phyloP scores from a whole-genome alignment of 176 grass and related monocot species.

The Avena insularis region DNA sequence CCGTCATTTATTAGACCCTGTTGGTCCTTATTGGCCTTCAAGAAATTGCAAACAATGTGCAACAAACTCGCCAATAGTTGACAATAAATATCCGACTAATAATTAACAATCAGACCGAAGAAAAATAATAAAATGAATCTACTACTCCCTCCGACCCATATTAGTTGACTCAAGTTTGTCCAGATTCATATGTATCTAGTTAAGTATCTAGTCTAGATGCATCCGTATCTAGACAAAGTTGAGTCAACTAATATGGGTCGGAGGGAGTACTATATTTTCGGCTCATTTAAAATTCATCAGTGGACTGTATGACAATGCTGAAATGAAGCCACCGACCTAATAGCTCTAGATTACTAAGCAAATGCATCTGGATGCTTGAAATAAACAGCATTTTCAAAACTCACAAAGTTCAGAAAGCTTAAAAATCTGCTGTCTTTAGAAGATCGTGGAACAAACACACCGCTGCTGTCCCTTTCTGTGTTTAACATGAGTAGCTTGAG shows the following conservation, averaged over 20 bases:
- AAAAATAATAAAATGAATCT: not conserved
- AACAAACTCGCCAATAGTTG: constrained; percentile 6
- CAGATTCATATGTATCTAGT: too few relatives aligned
- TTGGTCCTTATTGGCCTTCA: constrained; percentile 9
- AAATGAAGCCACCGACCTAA: not conserved
- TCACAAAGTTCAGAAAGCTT: constrained; percentile 90
- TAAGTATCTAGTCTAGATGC: too few relatives aligned
- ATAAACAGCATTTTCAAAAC: constrained; percentile 47
- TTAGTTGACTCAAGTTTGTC: too few relatives aligned
- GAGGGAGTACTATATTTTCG: not conserved
- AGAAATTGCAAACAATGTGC: not conserved
- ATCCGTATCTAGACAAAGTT: too few relatives aligned
- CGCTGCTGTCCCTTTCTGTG: constrained; percentile 51
- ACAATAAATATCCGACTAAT: not conserved
- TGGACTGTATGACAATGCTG: not conserved
- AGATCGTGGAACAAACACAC: constrained; percentile 64
- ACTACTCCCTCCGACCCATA: not conserved
- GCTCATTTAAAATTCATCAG: not conserved
- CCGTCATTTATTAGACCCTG: constrained; percentile 10
- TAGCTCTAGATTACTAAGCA: not conserved
- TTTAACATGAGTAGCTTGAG: constrained; percentile 77
- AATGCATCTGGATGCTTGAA: not conserved
- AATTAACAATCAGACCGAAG: not conserved
- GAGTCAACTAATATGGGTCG: too few relatives aligned
- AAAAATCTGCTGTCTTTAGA: constrained; percentile 87